Conservation (phyloP, 2,329 filamentous ascomycete genomes). For the Purpureocillium lavendulum region DNA sequence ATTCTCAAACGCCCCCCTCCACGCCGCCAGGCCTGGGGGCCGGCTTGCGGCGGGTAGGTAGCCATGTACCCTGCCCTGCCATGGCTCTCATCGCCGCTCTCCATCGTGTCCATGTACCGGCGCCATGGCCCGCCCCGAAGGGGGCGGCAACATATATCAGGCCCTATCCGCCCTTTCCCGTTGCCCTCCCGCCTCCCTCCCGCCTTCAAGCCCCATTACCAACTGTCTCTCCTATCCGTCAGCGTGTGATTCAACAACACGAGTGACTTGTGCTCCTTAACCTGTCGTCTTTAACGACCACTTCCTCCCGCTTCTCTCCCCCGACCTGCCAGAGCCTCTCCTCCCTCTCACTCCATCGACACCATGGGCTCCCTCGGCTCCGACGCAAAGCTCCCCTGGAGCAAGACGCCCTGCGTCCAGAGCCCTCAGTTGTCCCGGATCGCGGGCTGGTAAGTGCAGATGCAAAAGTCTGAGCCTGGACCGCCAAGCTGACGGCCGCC, state of each 20-base stretch:
- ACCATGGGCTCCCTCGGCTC: constrained; percentile 32
- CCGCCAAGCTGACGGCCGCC: background rate
- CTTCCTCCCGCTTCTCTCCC: background rate
- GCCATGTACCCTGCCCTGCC: no score
- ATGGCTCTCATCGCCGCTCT: no score
- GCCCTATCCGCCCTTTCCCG: background rate
- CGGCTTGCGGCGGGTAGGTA: constrained; percentile 8
- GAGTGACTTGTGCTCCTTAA: background rate
- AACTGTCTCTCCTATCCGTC: background rate
- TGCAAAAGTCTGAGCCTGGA: no score
- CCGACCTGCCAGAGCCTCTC: background rate
- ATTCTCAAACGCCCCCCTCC: background rate
- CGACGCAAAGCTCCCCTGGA: constrained; percentile 49
- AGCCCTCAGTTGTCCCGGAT: constrained; percentile 58
- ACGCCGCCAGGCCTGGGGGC: background rate
- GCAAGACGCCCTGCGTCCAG: constrained; percentile 62
- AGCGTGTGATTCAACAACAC: constrained; percentile 2
- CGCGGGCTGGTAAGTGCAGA: constrained; percentile 57
- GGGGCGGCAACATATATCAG: constrained; percentile 6
- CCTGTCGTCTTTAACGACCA: background rate
- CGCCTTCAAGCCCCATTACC: no score
- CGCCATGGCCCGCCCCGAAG: background rate
- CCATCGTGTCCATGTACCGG: no score
- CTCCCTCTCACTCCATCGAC: background rate
- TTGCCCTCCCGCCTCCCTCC: background rate